phyloP scores from a whole-genome alignment of 352 stramenopile species.

The Pythium phragmitis region DNA sequence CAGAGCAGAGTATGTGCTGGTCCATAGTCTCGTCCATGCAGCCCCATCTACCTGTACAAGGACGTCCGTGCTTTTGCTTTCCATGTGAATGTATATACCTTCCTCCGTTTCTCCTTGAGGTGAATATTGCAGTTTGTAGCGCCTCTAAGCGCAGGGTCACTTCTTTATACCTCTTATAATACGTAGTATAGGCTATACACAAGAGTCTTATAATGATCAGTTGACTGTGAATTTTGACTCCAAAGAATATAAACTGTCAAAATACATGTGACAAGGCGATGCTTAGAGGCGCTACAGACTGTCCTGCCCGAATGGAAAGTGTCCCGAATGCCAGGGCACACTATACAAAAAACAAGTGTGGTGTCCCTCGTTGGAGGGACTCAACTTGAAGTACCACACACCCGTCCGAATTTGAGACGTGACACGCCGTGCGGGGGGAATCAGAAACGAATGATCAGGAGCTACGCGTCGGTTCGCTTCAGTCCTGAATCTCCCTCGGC shows the following conservation, averaged over 20 bases:
- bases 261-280: no score
- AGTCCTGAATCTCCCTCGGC: slow-evolving; percentile 14
- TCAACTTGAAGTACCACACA: slow-evolving; percentile 14
- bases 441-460: not conserved
- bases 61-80: not conserved
- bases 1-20: no score
- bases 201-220: no score
- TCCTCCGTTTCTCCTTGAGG: not conserved
- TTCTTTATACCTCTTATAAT: no score
- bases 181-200: no score
- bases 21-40: no score
- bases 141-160: not conserved
- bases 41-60: no score
- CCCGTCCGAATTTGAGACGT: slow-evolving; percentile 16
- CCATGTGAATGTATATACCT: not conserved
- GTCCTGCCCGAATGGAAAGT: not conserved
- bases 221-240: no score
- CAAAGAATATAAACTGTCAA: no score
- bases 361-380: slow-evolving; percentile 21
- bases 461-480: not conserved
- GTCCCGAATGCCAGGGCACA: not conserved
- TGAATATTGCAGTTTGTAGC: not conserved
- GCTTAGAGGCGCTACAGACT: no score
- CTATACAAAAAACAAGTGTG: slow-evolving; percentile 16
- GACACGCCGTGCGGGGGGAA: slow-evolving; percentile 1